These are phyloP conservation scores for Penicillium glabrum DNA, from an alignment of 2,329 filamentous ascomycete species.

Conservation along the genomic window DNA sequence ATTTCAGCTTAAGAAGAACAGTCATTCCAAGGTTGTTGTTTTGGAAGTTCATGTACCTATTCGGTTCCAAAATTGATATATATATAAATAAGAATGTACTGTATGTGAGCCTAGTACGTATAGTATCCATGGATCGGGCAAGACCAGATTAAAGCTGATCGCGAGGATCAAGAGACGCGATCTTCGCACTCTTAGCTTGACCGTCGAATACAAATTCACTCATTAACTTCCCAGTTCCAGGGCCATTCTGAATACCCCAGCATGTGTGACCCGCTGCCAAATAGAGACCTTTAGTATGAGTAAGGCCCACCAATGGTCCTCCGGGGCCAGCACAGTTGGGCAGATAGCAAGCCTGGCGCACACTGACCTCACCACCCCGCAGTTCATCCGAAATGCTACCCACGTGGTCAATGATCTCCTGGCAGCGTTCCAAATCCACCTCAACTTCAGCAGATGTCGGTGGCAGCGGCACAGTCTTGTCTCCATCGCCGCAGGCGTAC, in stretches of 20 bases:
- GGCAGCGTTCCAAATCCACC: conserved; percentile 73
- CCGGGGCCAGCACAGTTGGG: conserved; percentile 66
- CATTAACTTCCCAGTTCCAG: conserved; percentile 79
- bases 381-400: conserved; percentile 57
- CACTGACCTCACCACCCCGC: conserved; percentile 66
- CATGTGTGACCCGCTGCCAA: conserved; percentile 91
- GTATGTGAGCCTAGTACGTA: no score
- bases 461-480: conserved; percentile 72
- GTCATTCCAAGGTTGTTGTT: no score
- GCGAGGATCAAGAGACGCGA: conserved; percentile 66
- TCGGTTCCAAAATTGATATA: not conserved
- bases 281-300: conserved; percentile 70
- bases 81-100: not conserved
- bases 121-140: no score
- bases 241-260: conserved; percentile 97
- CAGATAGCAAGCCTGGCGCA: conserved; percentile 88
- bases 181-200: conserved; percentile 64
- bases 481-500: conserved; percentile 92
- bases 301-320: conserved; percentile 77
- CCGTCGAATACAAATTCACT: conserved; percentile 78
- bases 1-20: no score
- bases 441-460: conserved; percentile 72
- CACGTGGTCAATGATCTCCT: conserved; percentile 82
- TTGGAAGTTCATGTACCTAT: no score
- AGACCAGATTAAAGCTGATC: conserved; percentile 45